These are phyloP conservation scores for Trypanosomatidae sp. DNA, from an alignment of 208 protist genomes.

Conservation along the genomic window DNA sequence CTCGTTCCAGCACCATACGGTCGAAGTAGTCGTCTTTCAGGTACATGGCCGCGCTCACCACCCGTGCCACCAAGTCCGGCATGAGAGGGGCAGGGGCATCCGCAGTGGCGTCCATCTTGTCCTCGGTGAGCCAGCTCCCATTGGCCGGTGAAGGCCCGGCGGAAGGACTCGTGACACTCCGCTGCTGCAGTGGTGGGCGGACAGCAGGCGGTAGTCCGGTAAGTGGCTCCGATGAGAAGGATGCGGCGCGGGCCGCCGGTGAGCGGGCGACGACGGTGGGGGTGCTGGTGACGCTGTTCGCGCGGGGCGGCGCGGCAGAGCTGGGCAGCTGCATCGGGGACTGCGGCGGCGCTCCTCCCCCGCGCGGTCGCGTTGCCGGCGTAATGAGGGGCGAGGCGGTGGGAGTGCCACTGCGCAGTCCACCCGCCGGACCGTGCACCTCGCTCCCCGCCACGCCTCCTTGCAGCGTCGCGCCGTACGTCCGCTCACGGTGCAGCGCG, in stretches of 20 bases:
- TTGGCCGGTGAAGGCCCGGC: not conserved
- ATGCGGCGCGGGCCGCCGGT: too few species aligned
- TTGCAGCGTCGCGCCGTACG: constrained; percentile 1
- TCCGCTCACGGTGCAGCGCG: constrained; percentile 15
- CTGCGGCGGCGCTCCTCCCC: constrained; percentile 3
- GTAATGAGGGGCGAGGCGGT: constrained; percentile 18
- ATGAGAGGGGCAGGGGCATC: constrained; percentile 12
- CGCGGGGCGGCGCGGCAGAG: not conserved
- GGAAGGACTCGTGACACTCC: not conserved
- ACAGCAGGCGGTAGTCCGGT: too few species aligned
- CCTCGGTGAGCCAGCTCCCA: too few species aligned
- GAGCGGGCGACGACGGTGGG: not conserved
- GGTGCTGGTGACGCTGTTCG: too few species aligned
- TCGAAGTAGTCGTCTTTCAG: constrained; percentile 91
- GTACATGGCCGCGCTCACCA: constrained; percentile 59
- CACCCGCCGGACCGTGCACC: too few species aligned
- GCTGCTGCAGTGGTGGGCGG: not conserved
- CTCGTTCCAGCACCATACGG: constrained; percentile 70
- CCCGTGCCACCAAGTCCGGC: constrained; percentile 65
- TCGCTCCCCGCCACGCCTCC: too few species aligned
- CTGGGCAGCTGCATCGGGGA: constrained; percentile 23
- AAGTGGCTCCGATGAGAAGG: too few species aligned
- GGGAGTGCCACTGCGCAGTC: constrained; percentile 8
- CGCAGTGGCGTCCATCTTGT: not conserved
- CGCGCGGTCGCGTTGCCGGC: constrained; percentile 12